These are phyloP conservation scores for Plenodomus tracheiphilus DNA, from an alignment of 2,329 filamentous ascomycete genomes.

Conservation along the genomic window DNA sequence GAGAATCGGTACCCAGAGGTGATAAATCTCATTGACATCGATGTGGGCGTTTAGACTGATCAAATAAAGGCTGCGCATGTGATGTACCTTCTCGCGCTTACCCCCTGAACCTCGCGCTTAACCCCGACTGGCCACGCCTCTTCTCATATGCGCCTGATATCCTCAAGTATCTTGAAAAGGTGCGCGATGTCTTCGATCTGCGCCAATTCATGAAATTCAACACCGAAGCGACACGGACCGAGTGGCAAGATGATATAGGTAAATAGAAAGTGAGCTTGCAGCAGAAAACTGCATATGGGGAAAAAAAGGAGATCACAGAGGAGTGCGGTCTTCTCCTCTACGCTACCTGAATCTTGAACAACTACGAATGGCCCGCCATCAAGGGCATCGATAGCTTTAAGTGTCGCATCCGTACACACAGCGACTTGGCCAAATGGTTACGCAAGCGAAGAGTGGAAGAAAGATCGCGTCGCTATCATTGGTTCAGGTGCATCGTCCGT, in stretches of 20 bases:
- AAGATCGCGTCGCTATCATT: slow-evolving; percentile 49
- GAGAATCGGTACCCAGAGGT: slow-evolving; percentile 46
- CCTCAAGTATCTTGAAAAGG: slow-evolving; percentile 53
- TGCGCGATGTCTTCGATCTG: slow-evolving; percentile 54
- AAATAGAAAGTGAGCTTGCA: slow-evolving; percentile 55
- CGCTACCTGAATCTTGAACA: slow-evolving; percentile 50
- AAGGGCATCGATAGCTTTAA: slow-evolving; percentile 52
- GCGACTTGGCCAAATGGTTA: slow-evolving; percentile 53
- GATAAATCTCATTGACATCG: too few species aligned
- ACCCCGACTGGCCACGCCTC: slow-evolving; percentile 54
- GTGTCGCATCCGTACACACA: slow-evolving; percentile 48
- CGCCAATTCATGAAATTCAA: slow-evolving; percentile 59
- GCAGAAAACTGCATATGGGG: slow-evolving; percentile 42
- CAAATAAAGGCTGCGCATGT: slow-evolving; percentile 44
- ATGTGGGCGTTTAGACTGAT: slow-evolving; percentile 6
- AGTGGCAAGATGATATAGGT: slow-evolving; percentile 55
- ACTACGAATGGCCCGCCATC: slow-evolving; percentile 45
- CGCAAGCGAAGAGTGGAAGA: slow-evolving; percentile 49
- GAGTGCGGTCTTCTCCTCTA: slow-evolving; percentile 50
- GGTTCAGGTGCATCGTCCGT: slow-evolving; percentile 51
- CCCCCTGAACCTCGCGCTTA: slow-evolving; percentile 49
- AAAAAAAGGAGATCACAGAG: slow-evolving; percentile 47
- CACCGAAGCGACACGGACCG: slow-evolving; percentile 51
- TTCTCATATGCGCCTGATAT: slow-evolving; percentile 54
- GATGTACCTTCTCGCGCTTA: slow-evolving; percentile 54